phyloP scores from a whole-genome alignment of 805 yeast genomes.

The Lipomyces anomalus region DNA sequence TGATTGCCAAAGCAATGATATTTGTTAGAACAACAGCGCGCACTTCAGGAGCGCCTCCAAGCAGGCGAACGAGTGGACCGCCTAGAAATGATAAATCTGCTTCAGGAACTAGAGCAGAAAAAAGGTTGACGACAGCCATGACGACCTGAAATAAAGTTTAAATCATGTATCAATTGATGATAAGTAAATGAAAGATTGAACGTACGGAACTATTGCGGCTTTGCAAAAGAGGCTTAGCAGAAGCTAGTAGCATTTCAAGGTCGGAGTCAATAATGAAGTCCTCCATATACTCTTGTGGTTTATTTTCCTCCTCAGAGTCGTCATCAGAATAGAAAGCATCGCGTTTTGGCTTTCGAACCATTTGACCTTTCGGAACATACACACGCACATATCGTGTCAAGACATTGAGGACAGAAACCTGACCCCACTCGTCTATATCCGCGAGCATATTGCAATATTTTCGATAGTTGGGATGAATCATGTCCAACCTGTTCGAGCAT shows the following conservation, averaged over 20 bases:
- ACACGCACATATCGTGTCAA: conserved; percentile 60
- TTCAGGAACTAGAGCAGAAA: conserved; percentile 55
- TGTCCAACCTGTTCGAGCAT: conserved; percentile 52
- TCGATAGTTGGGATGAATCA: conserved; percentile 67
- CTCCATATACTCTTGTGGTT: conserved; percentile 31
- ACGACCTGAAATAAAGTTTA: too few relatives aligned
- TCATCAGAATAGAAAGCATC: conserved; percentile 32
- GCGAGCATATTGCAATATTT: conserved; percentile 44
- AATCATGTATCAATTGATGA: too few relatives aligned
- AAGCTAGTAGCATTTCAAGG: conserved; percentile 46
- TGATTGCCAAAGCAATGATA: conserved; percentile 35
- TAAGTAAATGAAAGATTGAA: too few relatives aligned
- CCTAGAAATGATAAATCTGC: conserved; percentile 46
- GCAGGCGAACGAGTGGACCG: conserved; percentile 43
- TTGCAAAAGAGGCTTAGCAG: conserved; percentile 44
- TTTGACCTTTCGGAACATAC: conserved; percentile 40
- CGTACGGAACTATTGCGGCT: conserved; percentile 50
- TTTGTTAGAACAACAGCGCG: conserved; percentile 43
- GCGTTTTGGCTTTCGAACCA: conserved; percentile 15
- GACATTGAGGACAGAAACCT: conserved; percentile 51
- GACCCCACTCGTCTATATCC: conserved; percentile 70
- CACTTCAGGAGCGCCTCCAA: conserved; percentile 34
- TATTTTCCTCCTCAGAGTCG: conserved; percentile 25
- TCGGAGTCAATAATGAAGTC: conserved; percentile 45
- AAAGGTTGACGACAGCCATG: conserved; percentile 53